These are phyloP conservation scores for Vitis hybrid DNA, from an alignment of 177 flowering plant species.

Conservation along the genomic window DNA sequence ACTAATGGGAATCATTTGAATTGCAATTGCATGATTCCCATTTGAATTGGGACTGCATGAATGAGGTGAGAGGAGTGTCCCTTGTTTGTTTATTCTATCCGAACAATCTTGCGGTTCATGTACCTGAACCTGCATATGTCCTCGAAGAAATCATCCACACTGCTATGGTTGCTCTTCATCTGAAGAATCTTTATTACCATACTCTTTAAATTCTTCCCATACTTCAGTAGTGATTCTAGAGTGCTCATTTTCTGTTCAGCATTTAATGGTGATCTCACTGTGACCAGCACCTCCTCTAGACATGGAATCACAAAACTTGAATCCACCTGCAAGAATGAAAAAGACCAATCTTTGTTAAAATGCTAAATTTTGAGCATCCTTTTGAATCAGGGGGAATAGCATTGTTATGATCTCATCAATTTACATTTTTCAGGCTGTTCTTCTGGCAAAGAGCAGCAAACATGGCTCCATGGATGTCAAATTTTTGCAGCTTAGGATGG, in stretches of 20 bases:
- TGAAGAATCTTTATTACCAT: conserved; percentile 75
- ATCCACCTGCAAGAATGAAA: conserved; percentile 48
- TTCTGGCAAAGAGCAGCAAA: conserved; percentile 85
- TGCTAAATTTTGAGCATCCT: neutral
- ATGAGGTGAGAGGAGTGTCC: neutral
- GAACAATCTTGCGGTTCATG: conserved; percentile 50
- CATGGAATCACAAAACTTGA: conserved; percentile 60
- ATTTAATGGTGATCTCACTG: conserved; percentile 79
- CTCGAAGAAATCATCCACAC: conserved; percentile 88
- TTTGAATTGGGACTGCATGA: neutral
- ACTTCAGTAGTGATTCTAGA: conserved; percentile 64
- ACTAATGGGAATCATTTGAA: neutral
- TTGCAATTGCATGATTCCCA: no score
- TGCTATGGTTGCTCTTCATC: conserved; percentile 78
- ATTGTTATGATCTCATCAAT: conserved; percentile 7
- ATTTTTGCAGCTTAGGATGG: conserved; percentile 64
- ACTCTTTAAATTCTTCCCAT: conserved; percentile 47
- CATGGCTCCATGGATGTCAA: conserved; percentile 92
- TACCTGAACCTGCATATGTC: conserved; percentile 68
- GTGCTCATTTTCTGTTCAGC: conserved; percentile 88
- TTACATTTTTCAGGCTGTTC: conserved; percentile 76
- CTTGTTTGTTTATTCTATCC: conserved; percentile 43
- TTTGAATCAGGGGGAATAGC: neutral
- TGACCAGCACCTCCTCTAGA: conserved; percentile 63
- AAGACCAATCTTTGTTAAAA: neutral